Conservation (phyloP, 2,329 filamentous ascomycete species). For the Thelonectria olida region DNA sequence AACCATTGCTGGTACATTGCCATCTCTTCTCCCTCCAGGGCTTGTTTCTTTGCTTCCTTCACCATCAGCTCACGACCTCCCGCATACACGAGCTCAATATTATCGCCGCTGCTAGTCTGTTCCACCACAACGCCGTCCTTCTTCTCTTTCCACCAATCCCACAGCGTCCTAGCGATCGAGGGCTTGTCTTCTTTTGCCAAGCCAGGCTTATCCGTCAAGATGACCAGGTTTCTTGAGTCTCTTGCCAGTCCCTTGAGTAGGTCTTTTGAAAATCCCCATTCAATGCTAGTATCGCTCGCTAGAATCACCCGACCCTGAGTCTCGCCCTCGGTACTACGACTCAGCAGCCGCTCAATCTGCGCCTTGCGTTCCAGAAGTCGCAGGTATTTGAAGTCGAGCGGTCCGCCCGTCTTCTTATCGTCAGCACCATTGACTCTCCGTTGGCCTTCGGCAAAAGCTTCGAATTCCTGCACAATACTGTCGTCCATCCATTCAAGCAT, state of each 20-base stretch:
- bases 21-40: slow-evolving; percentile 80
- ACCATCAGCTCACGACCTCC: slow-evolving; percentile 70
- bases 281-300: slow-evolving; percentile 87
- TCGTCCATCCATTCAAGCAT: slow-evolving; percentile 99
- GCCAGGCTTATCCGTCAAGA: slow-evolving; percentile 82
- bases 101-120: slow-evolving; percentile 62
- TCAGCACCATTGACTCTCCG: slow-evolving; percentile 56
- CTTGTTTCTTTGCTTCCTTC: slow-evolving; percentile 67
- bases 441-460: slow-evolving; percentile 70
- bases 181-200: slow-evolving; percentile 50
- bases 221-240: slow-evolving; percentile 82
- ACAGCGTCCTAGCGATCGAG: slow-evolving; percentile 78
- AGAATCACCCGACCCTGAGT: slow-evolving; percentile 78
- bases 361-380: slow-evolving; percentile 83
- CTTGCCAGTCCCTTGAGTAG: slow-evolving; percentile 78
- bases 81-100: slow-evolving; percentile 73
- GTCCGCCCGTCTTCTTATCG: slow-evolving; percentile 68
- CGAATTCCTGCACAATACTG: slow-evolving; percentile 90
- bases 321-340: slow-evolving; percentile 52
- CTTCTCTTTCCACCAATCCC: slow-evolving; percentile 80
- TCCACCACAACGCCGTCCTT: slow-evolving; percentile 71
- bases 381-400: slow-evolving; percentile 90
- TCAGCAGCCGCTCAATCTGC: slow-evolving; percentile 77
- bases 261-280: slow-evolving; percentile 94
- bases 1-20: slow-evolving; percentile 90